phyloP scores from a whole-genome alignment of 371 early-diverging fungal genomes.

The Syncephalastrum racemosum region DNA sequence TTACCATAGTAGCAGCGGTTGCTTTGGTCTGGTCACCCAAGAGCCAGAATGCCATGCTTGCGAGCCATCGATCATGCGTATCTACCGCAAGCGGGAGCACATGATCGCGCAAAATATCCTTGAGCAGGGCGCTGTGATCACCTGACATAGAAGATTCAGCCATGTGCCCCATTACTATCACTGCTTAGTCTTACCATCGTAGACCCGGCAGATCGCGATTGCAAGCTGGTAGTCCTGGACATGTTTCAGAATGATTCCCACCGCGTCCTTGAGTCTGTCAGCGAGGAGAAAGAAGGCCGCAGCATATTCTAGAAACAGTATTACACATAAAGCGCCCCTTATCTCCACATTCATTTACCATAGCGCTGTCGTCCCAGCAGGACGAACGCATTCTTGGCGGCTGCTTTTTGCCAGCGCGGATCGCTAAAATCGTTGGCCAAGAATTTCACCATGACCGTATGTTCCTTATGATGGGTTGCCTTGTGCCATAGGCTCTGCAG shows the following conservation, averaged over 20 bases:
- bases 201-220: constrained; percentile 83
- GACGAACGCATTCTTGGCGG: constrained; percentile 96
- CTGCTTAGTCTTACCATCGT: constrained; percentile 69
- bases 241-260: constrained; percentile 87
- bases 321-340: not conserved
- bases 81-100: constrained; percentile 45
- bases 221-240: constrained; percentile 91
- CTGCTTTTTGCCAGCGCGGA: constrained; percentile 88
- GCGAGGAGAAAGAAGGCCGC: constrained; percentile 95
- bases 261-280: constrained; percentile 84
- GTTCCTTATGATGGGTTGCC: constrained; percentile 82
- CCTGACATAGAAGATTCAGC: constrained; percentile 26
- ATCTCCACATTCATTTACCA: constrained; percentile 45
- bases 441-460: constrained; percentile 84
- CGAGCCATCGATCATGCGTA: constrained; percentile 74
- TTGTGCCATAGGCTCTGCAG: constrained; percentile 90
- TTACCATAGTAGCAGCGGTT: constrained; percentile 64
- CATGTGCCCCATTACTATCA: not conserved
- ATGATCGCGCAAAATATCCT: constrained; percentile 49
- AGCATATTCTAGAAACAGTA: constrained; percentile 71
- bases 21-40: constrained; percentile 66
- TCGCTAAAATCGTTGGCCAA: constrained; percentile 87
- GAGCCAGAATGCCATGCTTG: constrained; percentile 65
- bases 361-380: constrained; percentile 93
- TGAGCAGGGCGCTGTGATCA: constrained; percentile 62